Percentiles rank a stretch among this genome's conserved stretches.
phyloP scores from a whole-genome alignment of 148 eudicot genomes.

The Rhododendron williamsianum region DNA sequence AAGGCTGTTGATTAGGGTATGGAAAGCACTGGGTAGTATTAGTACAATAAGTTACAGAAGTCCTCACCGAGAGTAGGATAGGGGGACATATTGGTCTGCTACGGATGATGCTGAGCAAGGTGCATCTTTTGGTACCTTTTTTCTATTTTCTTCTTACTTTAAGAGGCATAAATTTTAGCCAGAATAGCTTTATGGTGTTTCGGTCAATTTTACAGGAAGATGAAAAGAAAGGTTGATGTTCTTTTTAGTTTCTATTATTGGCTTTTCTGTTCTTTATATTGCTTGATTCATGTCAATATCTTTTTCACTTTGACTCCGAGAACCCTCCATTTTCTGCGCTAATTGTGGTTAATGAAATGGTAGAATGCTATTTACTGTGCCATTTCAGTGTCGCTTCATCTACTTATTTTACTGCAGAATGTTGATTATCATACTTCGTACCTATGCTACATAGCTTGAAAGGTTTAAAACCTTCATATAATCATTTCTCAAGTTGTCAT shows the following conservation, averaged over 20 bases:
- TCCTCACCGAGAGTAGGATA: conserved; percentile 27
- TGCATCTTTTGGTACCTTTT: conserved; percentile 18
- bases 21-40: conserved; percentile 16
- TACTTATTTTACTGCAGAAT: not conserved
- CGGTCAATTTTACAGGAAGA: conserved; percentile 23
- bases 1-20: conserved; percentile 15
- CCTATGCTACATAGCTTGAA: not conserved
- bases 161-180: conserved; percentile 11
- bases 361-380: not conserved
- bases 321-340: not conserved
- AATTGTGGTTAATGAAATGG: not conserved
- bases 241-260: conserved; percentile 9
- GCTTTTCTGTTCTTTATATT: not conserved
- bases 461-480: not conserved
- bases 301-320: not conserved
- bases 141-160: conserved; percentile 10
- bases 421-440: not conserved
- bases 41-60: conserved; percentile 30
- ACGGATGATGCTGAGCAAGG: conserved; percentile 18
- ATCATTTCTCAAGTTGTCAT: too few relatives aligned
- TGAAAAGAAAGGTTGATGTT: conserved; percentile 15
- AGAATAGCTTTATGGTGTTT: conserved; percentile 12
- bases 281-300: conserved; percentile 1
- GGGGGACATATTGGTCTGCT: conserved; percentile 23
- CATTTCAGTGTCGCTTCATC: not conserved